A percentile compares a stretch with the other conserved stretches of the same genome.
These are phyloP conservation scores for Coleophoma crateriformis DNA, from an alignment of 2,329 filamentous ascomycete species.

Conservation along the genomic window DNA sequence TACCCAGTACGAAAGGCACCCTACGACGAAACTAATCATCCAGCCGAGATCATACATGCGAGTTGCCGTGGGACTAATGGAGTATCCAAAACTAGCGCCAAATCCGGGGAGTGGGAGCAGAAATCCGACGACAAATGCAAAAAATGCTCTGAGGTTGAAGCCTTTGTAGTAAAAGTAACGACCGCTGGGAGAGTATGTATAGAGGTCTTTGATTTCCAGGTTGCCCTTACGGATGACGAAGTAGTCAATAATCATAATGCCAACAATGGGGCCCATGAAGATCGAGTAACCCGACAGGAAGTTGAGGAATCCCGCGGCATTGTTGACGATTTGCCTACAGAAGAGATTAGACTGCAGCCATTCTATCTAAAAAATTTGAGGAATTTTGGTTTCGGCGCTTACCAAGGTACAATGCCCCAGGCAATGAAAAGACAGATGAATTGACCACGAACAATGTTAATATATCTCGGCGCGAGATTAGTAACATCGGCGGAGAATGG, in stretches of 20 bases:
- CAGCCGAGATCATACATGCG: not conserved
- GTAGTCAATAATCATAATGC: conserved; percentile 27
- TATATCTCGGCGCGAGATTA: conserved; percentile 6
- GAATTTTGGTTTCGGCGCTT: not conserved
- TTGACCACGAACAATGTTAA: conserved; percentile 9
- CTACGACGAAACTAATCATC: not conserved
- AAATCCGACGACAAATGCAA: conserved; percentile 18
- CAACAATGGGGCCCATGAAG: conserved; percentile 29
- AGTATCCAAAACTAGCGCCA: not conserved
- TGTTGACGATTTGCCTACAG: conserved; percentile 29
- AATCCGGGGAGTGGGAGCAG: conserved; percentile 8
- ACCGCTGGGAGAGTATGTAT: conserved; percentile 25
- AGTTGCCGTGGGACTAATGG: not conserved
- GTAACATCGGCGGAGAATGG: conserved; percentile 7
- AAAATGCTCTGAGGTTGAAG: not conserved
- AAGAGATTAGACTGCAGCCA: not conserved
- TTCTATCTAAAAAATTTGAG: conserved; percentile 2
- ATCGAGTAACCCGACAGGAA: not conserved
- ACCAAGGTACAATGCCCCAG: conserved; percentile 2
- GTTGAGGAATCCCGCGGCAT: not conserved
- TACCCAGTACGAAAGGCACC: not conserved
- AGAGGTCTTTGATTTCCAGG: conserved; percentile 23
- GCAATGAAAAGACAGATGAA: conserved; percentile 9
- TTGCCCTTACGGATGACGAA: conserved; percentile 28
- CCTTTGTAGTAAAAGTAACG: not conserved